phyloP scores from a whole-genome alignment of 306 rosid genomes.

The Trifolium dubium region DNA sequence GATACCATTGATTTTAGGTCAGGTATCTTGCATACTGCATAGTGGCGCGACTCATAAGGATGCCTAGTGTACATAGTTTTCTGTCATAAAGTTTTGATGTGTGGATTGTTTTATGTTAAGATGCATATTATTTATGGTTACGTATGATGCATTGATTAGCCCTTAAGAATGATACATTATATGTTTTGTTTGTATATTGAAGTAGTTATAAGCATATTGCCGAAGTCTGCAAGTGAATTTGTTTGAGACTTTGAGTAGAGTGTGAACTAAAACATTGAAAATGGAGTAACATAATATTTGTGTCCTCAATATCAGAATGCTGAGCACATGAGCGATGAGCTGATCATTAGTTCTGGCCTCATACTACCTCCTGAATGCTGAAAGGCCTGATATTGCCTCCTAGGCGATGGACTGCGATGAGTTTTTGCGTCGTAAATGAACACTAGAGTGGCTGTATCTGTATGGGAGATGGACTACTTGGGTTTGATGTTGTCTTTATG shows the following conservation, averaged over 20 bases:
- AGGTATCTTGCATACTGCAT: not conserved
- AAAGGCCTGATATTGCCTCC: not conserved
- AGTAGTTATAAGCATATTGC: not conserved
- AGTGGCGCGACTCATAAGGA: not conserved
- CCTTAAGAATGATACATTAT: not conserved
- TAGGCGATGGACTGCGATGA: not conserved
- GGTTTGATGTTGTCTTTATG: not conserved
- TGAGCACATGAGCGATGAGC: too few relatives aligned
- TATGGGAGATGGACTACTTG: too few relatives aligned
- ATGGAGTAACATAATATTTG: not conserved
- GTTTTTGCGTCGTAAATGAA: too few relatives aligned
- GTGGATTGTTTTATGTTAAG: not conserved
- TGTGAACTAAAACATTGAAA: not conserved
- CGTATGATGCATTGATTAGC: not conserved
- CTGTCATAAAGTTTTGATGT: not conserved
- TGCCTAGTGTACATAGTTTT: too few relatives aligned
- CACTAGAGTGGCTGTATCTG: too few relatives aligned
- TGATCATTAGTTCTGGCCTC: too few relatives aligned
- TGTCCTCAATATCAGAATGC: not conserved
- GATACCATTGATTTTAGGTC: not conserved
- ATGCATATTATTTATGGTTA: not conserved
- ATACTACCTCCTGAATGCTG: too few relatives aligned
- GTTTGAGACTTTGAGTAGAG: not conserved
- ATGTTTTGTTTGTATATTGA: not conserved
- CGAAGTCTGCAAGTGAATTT: not conserved